Evolutionary conservation across 2,329 filamentous ascomycete species (phyloP), one percentile per base, ranked within the genome.

Genomic region (Graphilbum fragrans): DNA sequence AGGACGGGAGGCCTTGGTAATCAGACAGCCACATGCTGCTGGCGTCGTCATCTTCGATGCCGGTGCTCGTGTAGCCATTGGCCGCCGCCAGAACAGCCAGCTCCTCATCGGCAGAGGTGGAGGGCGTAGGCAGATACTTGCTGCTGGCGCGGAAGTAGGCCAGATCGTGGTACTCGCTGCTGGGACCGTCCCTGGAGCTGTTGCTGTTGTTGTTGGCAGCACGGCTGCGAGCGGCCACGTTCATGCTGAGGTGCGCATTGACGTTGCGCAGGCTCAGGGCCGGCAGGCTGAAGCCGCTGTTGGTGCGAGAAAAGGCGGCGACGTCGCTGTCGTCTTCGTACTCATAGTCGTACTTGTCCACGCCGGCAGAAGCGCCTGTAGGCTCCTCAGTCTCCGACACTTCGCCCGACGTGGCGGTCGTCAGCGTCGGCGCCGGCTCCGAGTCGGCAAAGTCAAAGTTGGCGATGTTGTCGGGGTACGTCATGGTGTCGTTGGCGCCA

Each of bases 341-440:
- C 47, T 66, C 61, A 39, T 60, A 58, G 45, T 71, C 58, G 40
- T 53, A 59, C 4, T 60, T 58, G 32, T 63, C 61, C 22, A 66
- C 59, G 41, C 61, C 60, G 29, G 29, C n/a, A n/a, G n/a, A n/a
- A 33, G 63, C 57, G 19, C 59, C 58, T 20, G 61, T 55, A 38
- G 70, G 69, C 49, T 81, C 77, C 46, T 81, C 78, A 5, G 75
- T 74, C 54, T 81, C 77, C 10, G 77, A 81, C 9, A 80, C 76
- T 45, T 82, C 77, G 29, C 77, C 77, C 12, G 77, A 82, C 9
- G 74, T 80, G 10, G 74, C 66, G 53, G 72, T 65, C 46, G 74
- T 70, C 51, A 80, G 55, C 38, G 70, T 63, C 38, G 68, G 66
- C 22, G 70, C 65, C 47, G 70, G 70, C 52, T 74, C 72, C n/a